Evolutionary conservation across 805 yeast species (phyloP), one percentile per base, ranked within the genome.

Genomic region (Barnettozyma vustinii): DNA sequence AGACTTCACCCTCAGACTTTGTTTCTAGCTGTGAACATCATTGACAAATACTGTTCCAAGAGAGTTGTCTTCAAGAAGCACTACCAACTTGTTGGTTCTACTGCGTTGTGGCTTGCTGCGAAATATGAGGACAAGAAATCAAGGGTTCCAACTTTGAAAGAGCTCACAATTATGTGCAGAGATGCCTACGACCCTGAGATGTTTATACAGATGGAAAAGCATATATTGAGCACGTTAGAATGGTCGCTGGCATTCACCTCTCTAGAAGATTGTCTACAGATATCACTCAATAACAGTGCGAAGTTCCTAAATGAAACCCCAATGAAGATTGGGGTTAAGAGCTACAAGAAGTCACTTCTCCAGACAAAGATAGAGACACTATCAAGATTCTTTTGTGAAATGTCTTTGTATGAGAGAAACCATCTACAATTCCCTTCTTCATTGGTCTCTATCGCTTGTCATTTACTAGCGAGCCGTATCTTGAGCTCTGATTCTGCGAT

Each of bases 31-130:
- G 76, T 84, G 43, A 79, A 80, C 56, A 76, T 89, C 51, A 82
- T 88, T 45, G 97, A 90, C 65, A 76, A 92, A 49, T 90, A 90
- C 69, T 84, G 94, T 61, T 83, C 94, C 46, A 83, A 80, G 59
- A 73, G 96, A 52, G 80, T 87, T 9, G 89, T 88, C 2, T 80
- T 83, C 63, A 79, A 82, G 56, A 86, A 83, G 53, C 96, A 89
- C 62, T 83, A 85, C 59, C 96, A 88, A 63, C 71, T 90, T 48
- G 86, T 89, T 25, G 91, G 92, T 27, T 82, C 92, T 55, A 84
- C 95, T 0, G 84, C 96, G 25, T 69, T 90, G 43, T 88, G 96
- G 96, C 79, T 90, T 18, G 94, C 96, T 2, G 79, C 94, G 41
- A 90, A 90, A 62, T 73, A 79, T 43, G 79, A 77, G 53, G 89